phyloP scores from a whole-genome alignment of 495 filamentous ascomycete genomes.

The Alectoria sarmentosa region DNA sequence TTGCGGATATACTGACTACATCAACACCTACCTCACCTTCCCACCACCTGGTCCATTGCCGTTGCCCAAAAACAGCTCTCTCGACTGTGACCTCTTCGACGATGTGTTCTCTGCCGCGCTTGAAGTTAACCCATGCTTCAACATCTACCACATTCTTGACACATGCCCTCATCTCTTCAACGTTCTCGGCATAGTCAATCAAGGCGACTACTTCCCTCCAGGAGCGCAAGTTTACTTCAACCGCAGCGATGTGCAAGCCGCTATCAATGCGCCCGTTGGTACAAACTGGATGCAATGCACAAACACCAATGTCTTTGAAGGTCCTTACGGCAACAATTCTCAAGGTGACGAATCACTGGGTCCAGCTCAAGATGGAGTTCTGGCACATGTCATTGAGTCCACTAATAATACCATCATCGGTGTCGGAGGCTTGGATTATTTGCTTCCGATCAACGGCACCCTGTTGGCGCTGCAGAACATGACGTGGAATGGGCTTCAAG shows the following conservation, averaged over 20 bases:
- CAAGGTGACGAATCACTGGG: constrained; percentile 14
- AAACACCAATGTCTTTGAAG: constrained; percentile 39
- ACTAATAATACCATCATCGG: constrained; percentile 53
- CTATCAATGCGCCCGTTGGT: constrained; percentile 46
- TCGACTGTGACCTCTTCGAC: constrained; percentile 48
- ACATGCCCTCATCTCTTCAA: constrained; percentile 36
- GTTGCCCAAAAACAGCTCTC: constrained; percentile 22
- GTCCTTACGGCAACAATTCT: constrained; percentile 23
- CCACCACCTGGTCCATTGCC: constrained; percentile 35
- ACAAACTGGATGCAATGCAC: constrained; percentile 40
- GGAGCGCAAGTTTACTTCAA: constrained; percentile 51
- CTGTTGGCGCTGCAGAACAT: constrained; percentile 59
- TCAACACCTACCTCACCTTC: constrained; percentile 50
- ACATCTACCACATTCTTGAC: constrained; percentile 48
- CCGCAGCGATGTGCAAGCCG: constrained; percentile 48
- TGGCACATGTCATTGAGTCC: constrained; percentile 55
- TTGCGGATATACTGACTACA: constrained; percentile 49
- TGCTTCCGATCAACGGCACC: constrained; percentile 54
- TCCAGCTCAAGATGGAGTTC: constrained; percentile 35
- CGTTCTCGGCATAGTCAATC: constrained; percentile 16
- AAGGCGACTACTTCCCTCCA: constrained; percentile 31
- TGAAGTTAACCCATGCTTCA: constrained; percentile 53
- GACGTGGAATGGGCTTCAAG: constrained; percentile 60
- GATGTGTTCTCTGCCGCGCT: constrained; percentile 41
- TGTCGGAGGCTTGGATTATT: constrained; percentile 53